Evolutionary conservation across 805 yeast genomes (phyloP), one percentile per base, ranked within the genome.

Genomic region (Lachancea fermentati): DNA sequence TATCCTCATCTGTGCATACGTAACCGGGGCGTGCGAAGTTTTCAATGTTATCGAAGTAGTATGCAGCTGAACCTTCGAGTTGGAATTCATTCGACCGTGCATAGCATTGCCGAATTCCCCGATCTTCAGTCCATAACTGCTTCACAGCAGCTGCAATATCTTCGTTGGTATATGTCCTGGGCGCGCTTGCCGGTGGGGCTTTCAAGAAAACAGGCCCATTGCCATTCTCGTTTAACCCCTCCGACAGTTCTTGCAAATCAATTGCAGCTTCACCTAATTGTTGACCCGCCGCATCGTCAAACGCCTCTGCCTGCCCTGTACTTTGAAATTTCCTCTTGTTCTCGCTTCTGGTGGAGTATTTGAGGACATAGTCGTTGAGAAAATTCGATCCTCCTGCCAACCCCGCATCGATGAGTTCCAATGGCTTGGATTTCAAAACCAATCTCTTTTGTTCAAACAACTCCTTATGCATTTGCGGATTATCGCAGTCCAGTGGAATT

Each of bases 61-160:
- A 87, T 6, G 77, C 65, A 0, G 95, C 88, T 33, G 86, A 81
- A 3, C 85, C 80, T 58, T 88, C 97, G 32, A 91, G 66, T 57
- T 88, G 96, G 58, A 87, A 87, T 54, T 79, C 82, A 58, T 83
- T 85, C 0, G 88, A 69, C 47, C 80, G 69, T 9, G 61, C 61
- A 53, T 68, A 78, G 60, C 83, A 75, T 45, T 65, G 68, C 41
- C 66, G 67, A 34, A 87, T 78, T 1, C 95, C 96, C 2, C 56
- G 48, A 58, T 87, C 95, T 2, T 68, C 55, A 4, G 53, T 50
- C 97, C 97, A 91, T 34, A 91, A 67, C 41, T 65, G 62, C 26
- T 59, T 55, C 17, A 91, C 80, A 0, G 96, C 87, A 19, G 66
- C 68, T 0, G 95, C 96, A 18, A 88, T 75, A 37, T 75, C 73